Conservation (phyloP, 805 yeast species). For the Candida loeiensis region DNA sequence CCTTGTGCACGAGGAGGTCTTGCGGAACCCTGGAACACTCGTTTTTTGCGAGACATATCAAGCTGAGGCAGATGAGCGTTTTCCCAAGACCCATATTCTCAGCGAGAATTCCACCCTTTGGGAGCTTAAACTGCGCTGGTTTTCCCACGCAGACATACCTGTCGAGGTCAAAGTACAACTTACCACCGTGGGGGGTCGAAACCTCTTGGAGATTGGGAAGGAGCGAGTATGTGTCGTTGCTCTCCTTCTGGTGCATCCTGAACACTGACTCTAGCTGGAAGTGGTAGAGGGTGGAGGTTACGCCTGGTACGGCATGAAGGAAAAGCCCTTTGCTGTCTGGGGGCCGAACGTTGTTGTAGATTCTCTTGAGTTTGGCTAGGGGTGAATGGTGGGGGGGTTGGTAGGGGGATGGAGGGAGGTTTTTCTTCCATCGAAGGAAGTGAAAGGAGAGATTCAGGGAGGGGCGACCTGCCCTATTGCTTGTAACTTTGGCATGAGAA, state of each 20-base stretch:
- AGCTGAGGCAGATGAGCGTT: constrained; percentile 56
- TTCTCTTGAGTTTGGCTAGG: constrained; percentile 18
- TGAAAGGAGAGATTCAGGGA: too few relatives aligned
- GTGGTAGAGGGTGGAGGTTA: constrained; percentile 48
- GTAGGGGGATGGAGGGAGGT: too few relatives aligned
- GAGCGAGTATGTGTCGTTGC: constrained; percentile 23
- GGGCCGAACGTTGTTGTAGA: constrained; percentile 35
- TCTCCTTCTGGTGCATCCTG: constrained; percentile 57
- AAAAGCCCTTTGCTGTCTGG: constrained; percentile 16
- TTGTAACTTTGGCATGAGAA: too few relatives aligned
- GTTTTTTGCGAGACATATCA: constrained; percentile 52
- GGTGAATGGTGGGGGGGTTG: too few relatives aligned
- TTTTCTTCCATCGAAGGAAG: constrained; percentile 30
- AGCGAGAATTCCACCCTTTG: constrained; percentile 61
- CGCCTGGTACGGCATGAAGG: constrained; percentile 29
- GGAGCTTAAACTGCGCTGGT: constrained; percentile 45
- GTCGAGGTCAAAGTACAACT: constrained; percentile 36
- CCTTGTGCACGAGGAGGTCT: constrained; percentile 15
- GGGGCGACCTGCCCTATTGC: too few relatives aligned
- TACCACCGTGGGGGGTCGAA: constrained; percentile 14
- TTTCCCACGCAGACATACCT: constrained; percentile 23
- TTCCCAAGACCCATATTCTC: constrained; percentile 71
- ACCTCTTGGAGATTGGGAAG: constrained; percentile 35
- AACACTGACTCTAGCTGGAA: constrained; percentile 61
- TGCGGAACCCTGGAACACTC: constrained; percentile 48